phyloP scores from a whole-genome alignment of 805 yeast species.

The Wickerhamiella hasegawae region DNA sequence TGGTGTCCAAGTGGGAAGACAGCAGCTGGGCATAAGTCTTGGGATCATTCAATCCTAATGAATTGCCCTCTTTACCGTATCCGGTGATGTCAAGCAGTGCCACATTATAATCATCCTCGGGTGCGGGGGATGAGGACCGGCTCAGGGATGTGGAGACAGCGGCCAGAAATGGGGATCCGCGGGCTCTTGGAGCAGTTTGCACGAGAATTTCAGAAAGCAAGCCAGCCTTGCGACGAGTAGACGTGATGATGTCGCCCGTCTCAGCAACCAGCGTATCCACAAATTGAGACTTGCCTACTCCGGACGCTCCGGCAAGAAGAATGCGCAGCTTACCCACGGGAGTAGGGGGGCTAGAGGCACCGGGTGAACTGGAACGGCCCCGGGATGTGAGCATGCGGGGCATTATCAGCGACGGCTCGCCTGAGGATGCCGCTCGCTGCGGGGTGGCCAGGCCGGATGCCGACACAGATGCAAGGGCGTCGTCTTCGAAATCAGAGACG shows the following conservation, averaged over 20 bases:
- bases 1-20: slow-evolving; percentile 1
- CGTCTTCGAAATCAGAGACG: slow-evolving; percentile 3
- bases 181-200: no score
- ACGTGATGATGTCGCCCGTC: neutral
- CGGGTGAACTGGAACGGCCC: neutral
- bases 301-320: slow-evolving; percentile 6
- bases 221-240: neutral
- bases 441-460: neutral
- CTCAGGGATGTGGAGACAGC: neutral
- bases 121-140: neutral
- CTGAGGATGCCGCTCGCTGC: no score
- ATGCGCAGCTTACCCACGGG: slow-evolving; percentile 8
- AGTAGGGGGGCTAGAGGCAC: no score
- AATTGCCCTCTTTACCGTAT: no score
- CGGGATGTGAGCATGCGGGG: slow-evolving; percentile 5
- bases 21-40: neutral
- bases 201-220: neutral
- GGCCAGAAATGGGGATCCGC: no score
- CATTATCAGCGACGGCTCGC: slow-evolving; percentile 7
- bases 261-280: slow-evolving; percentile 1
- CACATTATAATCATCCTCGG: slow-evolving; percentile 1
- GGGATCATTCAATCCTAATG: no score
- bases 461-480: no score
- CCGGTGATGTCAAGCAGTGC: slow-evolving; percentile 2
- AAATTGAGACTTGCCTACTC: slow-evolving; percentile 6